A percentile compares a stretch with the other conserved stretches of the same genome.
Evolutionary conservation across 139 green algal species (phyloP).

Genomic region (Picochlorum sp.): DNA sequence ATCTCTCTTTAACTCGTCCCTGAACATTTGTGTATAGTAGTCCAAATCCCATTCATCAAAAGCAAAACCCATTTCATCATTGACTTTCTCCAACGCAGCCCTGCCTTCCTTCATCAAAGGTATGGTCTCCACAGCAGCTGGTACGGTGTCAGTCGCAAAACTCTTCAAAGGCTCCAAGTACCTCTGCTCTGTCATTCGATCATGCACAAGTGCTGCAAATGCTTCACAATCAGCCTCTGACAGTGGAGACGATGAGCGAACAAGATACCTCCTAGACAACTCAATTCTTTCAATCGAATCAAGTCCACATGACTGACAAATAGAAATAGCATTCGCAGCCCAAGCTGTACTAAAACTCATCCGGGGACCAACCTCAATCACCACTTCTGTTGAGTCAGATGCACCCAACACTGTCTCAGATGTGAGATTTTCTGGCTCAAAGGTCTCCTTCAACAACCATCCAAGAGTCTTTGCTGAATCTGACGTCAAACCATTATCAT

Average conservation of each 20-base stretch:
- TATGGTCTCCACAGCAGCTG: constrained; percentile 65
- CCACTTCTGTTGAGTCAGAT: constrained; percentile 8
- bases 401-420: constrained; percentile 32
- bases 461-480: constrained; percentile 64
- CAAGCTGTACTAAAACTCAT: constrained; percentile 92
- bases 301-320: constrained; percentile 83
- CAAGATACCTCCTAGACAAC: constrained; percentile 59
- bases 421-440: constrained; percentile 83
- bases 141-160: constrained; percentile 50
- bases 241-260: constrained; percentile 39
- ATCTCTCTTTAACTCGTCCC: constrained; percentile 83
- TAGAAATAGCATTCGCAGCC: constrained; percentile 94
- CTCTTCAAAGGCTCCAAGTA: constrained; percentile 65
- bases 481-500: constrained; percentile 39
- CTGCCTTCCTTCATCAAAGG: constrained; percentile 73
- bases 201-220: constrained; percentile 77
- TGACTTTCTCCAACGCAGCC: constrained; percentile 75
- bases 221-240: constrained; percentile 14
- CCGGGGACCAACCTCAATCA: constrained; percentile 73
- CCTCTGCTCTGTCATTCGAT: constrained; percentile 94
- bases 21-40: constrained; percentile 85
- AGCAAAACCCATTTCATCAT: constrained; percentile 86
- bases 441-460: constrained; percentile 91
- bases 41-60: constrained; percentile 97
- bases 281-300: constrained; percentile 76